Conservation (phyloP, 2,329 filamentous ascomycete species). For the Hymenoscyphus albidus region DNA sequence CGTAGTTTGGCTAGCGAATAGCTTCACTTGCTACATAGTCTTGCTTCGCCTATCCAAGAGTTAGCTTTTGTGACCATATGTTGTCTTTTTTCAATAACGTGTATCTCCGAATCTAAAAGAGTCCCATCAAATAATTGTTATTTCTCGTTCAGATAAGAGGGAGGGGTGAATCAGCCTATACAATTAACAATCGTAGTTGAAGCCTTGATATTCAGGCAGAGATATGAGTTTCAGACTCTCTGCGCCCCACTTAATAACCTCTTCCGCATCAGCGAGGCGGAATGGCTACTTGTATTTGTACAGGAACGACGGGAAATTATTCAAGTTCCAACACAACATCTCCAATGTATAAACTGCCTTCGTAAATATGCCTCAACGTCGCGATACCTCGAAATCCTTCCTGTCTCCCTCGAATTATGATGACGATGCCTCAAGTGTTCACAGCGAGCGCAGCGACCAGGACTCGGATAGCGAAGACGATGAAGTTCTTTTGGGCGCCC, state of each 20-base stretch:
- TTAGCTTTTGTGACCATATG: too few species aligned
- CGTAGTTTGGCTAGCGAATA: not conserved
- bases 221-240: not conserved
- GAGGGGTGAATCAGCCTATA: too few species aligned
- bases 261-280: not conserved
- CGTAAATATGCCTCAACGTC: slow-evolving; percentile 15
- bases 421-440: slow-evolving; percentile 60
- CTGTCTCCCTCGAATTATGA: slow-evolving; percentile 32
- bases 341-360: not conserved
- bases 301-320: too few species aligned
- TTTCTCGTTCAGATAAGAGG: too few species aligned
- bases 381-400: slow-evolving; percentile 23
- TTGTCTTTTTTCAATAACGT: too few species aligned
- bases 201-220: not conserved
- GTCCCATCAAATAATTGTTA: too few species aligned
- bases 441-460: slow-evolving; percentile 61
- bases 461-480: slow-evolving; percentile 76
- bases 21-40: not conserved
- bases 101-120: too few species aligned
- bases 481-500: slow-evolving; percentile 59
- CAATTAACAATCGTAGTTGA: too few species aligned
- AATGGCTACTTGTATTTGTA: not conserved
- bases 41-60: too few species aligned
- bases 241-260: not conserved
- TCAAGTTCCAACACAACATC: not conserved